Conservation (phyloP, 331 rosid species). For the Malus hybrid region DNA sequence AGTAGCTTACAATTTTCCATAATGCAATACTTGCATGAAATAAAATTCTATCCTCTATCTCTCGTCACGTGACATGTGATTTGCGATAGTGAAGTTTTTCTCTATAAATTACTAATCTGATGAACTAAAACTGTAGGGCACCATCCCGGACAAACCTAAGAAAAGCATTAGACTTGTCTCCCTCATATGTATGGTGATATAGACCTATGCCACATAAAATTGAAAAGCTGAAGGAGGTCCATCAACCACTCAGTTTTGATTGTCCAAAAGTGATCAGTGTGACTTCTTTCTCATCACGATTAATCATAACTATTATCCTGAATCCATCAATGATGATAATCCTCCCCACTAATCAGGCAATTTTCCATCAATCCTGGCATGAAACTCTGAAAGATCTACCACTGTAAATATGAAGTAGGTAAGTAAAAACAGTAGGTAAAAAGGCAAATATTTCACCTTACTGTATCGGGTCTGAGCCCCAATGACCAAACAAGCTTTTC, state of each 20-base stretch:
- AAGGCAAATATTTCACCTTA: background rate
- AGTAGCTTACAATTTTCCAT: background rate
- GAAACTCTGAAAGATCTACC: background rate
- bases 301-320: slow-evolving; percentile 21
- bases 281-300: slow-evolving; percentile 24
- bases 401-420: background rate
- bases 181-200: background rate
- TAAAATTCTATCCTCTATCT: no score
- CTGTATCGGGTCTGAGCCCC: no score
- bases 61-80: background rate
- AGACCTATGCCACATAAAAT: background rate
- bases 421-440: background rate
- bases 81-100: no score
- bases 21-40: background rate
- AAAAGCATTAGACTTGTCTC: background rate
- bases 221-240: slow-evolving; percentile 24
- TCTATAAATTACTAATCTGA: background rate
- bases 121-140: background rate
- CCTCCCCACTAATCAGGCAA: slow-evolving; percentile 19
- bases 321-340: slow-evolving; percentile 30
- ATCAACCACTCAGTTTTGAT: slow-evolving; percentile 24
- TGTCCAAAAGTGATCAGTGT: slow-evolving; percentile 31
- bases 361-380: slow-evolving; percentile 42
- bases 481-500: no score
- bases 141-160: background rate